Conservation (phyloP, 768 basidiomycete genomes). For the Cystobasidium tubakii region DNA sequence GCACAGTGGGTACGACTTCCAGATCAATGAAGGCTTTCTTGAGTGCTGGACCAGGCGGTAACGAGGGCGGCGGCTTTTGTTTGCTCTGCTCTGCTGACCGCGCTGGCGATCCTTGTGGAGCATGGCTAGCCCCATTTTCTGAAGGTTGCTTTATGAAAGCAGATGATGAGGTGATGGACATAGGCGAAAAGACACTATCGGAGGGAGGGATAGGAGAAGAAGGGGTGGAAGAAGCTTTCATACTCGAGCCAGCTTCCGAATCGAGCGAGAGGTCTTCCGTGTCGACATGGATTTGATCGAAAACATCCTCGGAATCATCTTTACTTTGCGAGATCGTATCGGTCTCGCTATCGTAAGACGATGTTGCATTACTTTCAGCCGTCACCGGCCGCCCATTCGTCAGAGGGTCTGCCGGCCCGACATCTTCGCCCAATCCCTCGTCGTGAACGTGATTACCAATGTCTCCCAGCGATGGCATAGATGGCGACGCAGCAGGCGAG, state of each 20-base stretch:
- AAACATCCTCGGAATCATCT: conserved; percentile 29
- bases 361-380: conserved; percentile 24
- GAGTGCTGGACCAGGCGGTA: conserved; percentile 51
- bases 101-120: background rate
- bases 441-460: background rate
- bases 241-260: conserved; percentile 13
- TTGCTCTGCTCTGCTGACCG: background rate
- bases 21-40: conserved; percentile 72
- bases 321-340: conserved; percentile 6
- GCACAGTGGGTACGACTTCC: conserved; percentile 65
- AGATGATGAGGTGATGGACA: background rate
- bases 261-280: conserved; percentile 23
- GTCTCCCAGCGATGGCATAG: background rate
- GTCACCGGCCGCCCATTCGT: conserved; percentile 17
- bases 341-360: conserved; percentile 18
- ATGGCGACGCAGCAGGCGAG: background rate
- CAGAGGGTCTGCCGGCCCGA: background rate
- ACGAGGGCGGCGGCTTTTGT: background rate
- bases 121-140: background rate
- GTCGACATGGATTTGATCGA: conserved; percentile 2
- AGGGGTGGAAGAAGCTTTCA: conserved; percentile 26
- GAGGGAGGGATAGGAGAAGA: background rate
- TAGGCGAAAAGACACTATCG: conserved; percentile 27
- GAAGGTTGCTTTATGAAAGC: background rate
- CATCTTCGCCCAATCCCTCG: conserved; percentile 1